Evolutionary conservation across 495 filamentous ascomycete species (phyloP).

Genomic region (Trichoderma reesei): DNA sequence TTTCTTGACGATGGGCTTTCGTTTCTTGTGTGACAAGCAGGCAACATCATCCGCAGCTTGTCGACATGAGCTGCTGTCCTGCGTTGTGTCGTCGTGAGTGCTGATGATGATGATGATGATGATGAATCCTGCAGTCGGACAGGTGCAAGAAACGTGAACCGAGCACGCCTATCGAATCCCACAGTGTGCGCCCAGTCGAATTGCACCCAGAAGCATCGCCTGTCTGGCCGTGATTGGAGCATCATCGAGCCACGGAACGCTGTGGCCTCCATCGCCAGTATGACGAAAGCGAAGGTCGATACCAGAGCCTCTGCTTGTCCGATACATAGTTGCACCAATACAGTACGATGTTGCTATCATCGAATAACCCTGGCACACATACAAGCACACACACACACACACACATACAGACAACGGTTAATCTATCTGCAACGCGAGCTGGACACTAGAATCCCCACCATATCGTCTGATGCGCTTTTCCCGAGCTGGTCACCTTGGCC

Average conservation of each 20-base stretch:
- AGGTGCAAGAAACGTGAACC: background rate
- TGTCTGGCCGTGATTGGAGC: background rate
- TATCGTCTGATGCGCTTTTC: background rate
- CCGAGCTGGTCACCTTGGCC: background rate
- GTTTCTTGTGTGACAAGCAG: no score
- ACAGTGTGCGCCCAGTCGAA: background rate
- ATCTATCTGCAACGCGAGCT: conserved; percentile 1
- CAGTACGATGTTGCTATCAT: no score
- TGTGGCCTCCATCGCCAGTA: conserved; percentile 1
- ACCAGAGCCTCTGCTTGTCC: no score
- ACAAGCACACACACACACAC: background rate
- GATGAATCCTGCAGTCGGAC: no score
- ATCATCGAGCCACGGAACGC: background rate
- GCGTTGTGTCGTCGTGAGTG: no score
- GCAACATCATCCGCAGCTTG: no score
- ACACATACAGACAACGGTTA: background rate
- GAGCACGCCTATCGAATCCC: background rate
- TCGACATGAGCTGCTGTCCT: no score
- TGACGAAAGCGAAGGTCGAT: conserved; percentile 1
- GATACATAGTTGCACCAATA: no score
- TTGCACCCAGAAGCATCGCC: background rate
- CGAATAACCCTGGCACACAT: background rate
- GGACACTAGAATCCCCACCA: conserved; percentile 3
- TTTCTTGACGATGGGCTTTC: no score
- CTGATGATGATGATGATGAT: no score